A percentile compares a stretch with the other conserved stretches of the same genome.
Evolutionary conservation across 352 stramenopile genomes (phyloP).

Genomic region (Saprolegnia parasitica): DNA sequence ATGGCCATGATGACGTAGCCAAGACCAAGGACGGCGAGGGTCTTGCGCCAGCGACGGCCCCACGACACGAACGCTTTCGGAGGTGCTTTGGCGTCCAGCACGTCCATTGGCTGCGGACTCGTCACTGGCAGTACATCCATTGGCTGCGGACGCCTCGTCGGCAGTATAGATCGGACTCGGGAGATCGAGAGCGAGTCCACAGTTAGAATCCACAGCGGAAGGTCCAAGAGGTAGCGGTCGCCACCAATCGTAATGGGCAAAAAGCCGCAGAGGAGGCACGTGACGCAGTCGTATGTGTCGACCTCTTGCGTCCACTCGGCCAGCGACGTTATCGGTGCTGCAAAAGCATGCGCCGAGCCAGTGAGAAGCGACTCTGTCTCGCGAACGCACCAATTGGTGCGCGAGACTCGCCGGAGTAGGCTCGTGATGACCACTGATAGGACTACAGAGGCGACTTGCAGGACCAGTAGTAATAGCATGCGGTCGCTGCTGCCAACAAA

Average conservation of each 20-base stretch:
- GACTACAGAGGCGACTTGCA: not conserved
- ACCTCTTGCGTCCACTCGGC: no score
- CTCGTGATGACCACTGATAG: not conserved
- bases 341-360: not conserved
- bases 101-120: not conserved
- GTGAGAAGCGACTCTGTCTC: not conserved
- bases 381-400: not conserved
- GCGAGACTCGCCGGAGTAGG: not conserved
- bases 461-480: not conserved
- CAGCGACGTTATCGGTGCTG: no score
- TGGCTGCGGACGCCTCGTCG: not conserved
- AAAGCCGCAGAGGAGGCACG: constrained; percentile 4
- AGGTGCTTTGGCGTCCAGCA: not conserved
- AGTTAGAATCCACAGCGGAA: constrained; percentile 10
- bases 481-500: not conserved
- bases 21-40: not conserved
- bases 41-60: not conserved
- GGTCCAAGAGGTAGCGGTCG: not conserved
- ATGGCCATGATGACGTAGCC: not conserved
- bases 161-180: not conserved
- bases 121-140: no score
- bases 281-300: not conserved
- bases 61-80: not conserved
- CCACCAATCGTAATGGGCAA: not conserved
- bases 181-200: not conserved